Percentiles rank a stretch among this genome's conserved stretches.
phyloP scores from a whole-genome alignment of 257 asterid genomes.

The Paulownia fortunei region DNA sequence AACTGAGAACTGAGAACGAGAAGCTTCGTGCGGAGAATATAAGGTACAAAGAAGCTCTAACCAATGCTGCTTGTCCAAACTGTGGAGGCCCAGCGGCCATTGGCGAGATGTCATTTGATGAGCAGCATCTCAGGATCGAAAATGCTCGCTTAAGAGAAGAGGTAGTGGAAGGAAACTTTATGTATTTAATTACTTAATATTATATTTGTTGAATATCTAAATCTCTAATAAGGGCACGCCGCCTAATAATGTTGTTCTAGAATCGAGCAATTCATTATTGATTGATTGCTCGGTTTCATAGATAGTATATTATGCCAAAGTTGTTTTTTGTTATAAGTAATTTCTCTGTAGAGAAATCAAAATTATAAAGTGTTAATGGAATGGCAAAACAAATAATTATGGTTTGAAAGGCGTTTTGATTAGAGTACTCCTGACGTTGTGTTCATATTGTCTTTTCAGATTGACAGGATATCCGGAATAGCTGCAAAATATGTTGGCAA shows the following conservation, averaged over 20 bases:
- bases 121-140: slow-evolving; percentile 76
- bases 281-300: too few species aligned
- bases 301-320: too few species aligned
- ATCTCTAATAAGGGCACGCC: too few species aligned
- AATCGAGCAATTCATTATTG: too few species aligned
- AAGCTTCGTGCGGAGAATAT: slow-evolving; percentile 74
- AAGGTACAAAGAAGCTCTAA: slow-evolving; percentile 67
- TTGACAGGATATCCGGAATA: slow-evolving; percentile 74
- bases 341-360: background rate
- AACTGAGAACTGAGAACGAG: slow-evolving; percentile 66
- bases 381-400: background rate
- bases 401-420: background rate
- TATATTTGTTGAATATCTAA: too few species aligned
- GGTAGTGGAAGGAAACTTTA: slow-evolving; percentile 38
- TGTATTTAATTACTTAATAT: background rate
- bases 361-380: background rate
- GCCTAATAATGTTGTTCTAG: too few species aligned
- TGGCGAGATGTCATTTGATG: slow-evolving; percentile 77
- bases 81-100: slow-evolving; percentile 81
- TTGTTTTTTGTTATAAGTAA: too few species aligned
- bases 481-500: slow-evolving; percentile 82
- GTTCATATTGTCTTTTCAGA: slow-evolving; percentile 33
- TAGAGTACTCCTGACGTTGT: background rate
- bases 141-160: slow-evolving; percentile 78
- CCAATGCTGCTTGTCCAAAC: slow-evolving; percentile 65